A percentile compares a stretch with the other conserved stretches of the same genome.
These are phyloP conservation scores for Suhomyces panamericanus DNA, from an alignment of 1,139 yeast genomes.

Conservation along the genomic window DNA sequence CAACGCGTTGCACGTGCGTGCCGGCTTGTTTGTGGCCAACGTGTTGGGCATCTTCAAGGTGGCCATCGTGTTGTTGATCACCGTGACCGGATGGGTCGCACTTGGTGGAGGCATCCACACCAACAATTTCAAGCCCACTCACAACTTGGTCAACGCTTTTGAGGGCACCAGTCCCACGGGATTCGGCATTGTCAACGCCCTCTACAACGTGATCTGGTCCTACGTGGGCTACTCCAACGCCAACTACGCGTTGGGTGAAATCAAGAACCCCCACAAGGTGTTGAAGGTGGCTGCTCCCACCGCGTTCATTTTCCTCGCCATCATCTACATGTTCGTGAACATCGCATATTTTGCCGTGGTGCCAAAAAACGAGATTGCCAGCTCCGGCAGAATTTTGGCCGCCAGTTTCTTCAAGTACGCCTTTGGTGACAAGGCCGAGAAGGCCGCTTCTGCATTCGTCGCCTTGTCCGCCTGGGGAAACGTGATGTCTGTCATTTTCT, in stretches of 20 bases:
- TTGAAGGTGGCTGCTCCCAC: slow-evolving; percentile 47
- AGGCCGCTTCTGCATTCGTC: slow-evolving; percentile 50
- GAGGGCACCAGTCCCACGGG: slow-evolving; percentile 62
- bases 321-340: slow-evolving; percentile 66
- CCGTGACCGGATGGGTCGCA: slow-evolving; percentile 81
- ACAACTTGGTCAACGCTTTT: slow-evolving; percentile 64
- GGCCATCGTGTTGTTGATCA: slow-evolving; percentile 63
- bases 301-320: slow-evolving; percentile 60
- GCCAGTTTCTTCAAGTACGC: slow-evolving; percentile 49
- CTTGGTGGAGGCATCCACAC: slow-evolving; percentile 66
- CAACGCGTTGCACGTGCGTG: slow-evolving; percentile 60
- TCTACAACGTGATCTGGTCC: slow-evolving; percentile 81
- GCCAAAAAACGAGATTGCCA: slow-evolving; percentile 45
- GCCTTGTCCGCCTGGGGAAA: slow-evolving; percentile 53
- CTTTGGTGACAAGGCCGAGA: slow-evolving; percentile 47
- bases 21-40: slow-evolving; percentile 70
- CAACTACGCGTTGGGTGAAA: slow-evolving; percentile 80
- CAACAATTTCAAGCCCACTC: slow-evolving; percentile 50
- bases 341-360: slow-evolving; percentile 60
- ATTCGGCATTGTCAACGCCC: slow-evolving; percentile 74
- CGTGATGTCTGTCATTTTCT: slow-evolving; percentile 48
- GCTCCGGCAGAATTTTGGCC: slow-evolving; percentile 47
- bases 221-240: slow-evolving; percentile 75
- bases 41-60: slow-evolving; percentile 71
- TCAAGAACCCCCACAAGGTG: slow-evolving; percentile 51